Evolutionary conservation across 2,329 filamentous ascomycete species (phyloP), one percentile per base, ranked within the genome.

Genomic region (Parastagonospora avenae): DNA sequence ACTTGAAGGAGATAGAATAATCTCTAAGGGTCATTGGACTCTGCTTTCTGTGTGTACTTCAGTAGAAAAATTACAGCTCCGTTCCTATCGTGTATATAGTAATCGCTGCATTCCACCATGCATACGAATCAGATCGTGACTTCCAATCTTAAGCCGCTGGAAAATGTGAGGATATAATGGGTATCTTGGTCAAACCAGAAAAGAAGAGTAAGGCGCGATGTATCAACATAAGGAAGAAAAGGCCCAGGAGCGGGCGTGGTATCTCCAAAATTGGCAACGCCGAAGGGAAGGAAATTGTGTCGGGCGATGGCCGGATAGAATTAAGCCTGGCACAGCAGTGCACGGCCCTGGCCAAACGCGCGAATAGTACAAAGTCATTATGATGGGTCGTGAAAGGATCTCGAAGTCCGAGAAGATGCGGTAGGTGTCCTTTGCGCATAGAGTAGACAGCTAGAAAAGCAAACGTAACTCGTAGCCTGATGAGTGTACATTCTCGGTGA

Each of bases 391-490:
- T 49, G 33, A 49, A 27, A 24, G 43, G 32, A 19, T 39, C 27
- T 37, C 41, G 47, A 48, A 36, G 53, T 57, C 57, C 48, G 43
- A 51, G 54, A 49, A 45, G 38, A 52, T 40, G 42, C 46, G 54
- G 42, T 53, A 51, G 39, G 19, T 50, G 48, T 44, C 39, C 32
- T 33, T 47, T 43, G 41, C 38, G 36, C 19, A 24, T 24, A 24
- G 28, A 38, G 45, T 36, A 43, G 50, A 32, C 37, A 8, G 36
- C 62, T 60, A 81, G 65, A 76, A 81, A 51, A 79, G 71, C 50
- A 81, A 73, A 50, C 76, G 76, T 48, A 81, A 73, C 69, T 80
- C 78, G 62, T 79, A 80, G 39, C 77, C 76, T 40, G 72, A 74
- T 37, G 76, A 75, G 59, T 73, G 71, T 36, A 76, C 67, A 52